Conservation (phyloP, 768 basidiomycete genomes). For the Collybia mongolica region DNA sequence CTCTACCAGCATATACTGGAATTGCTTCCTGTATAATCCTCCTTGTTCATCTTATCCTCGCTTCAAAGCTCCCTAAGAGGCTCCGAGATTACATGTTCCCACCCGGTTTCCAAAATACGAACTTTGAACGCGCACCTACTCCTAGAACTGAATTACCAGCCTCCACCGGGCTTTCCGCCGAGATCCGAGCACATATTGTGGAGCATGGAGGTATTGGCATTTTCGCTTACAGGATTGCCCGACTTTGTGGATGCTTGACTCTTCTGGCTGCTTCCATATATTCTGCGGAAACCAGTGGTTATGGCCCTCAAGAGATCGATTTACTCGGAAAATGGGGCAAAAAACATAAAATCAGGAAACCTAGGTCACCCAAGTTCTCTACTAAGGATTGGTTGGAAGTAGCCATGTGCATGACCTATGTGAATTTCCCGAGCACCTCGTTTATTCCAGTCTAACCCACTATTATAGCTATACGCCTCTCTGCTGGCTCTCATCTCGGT, state of each 20-base stretch:
- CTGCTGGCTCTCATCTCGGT: slow-evolving; percentile 41
- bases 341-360: slow-evolving; percentile 21
- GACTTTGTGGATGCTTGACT: slow-evolving; percentile 42
- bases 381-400: slow-evolving; percentile 28
- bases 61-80: slow-evolving; percentile 3
- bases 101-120: too few species aligned
- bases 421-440: slow-evolving; percentile 12
- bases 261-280: slow-evolving; percentile 52
- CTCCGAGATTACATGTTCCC: background rate
- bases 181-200: slow-evolving; percentile 36
- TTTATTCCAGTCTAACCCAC: background rate
- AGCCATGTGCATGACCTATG: slow-evolving; percentile 29
- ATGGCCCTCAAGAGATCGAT: background rate
- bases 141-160: too few species aligned
- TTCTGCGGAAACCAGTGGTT: slow-evolving; percentile 28
- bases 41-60: slow-evolving; percentile 11
- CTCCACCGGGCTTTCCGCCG: slow-evolving; percentile 16
- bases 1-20: slow-evolving; percentile 16
- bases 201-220: slow-evolving; percentile 45
- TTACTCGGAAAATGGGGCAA: slow-evolving; percentile 23
- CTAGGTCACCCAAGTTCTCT: slow-evolving; percentile 10
- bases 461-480: slow-evolving; percentile 40
- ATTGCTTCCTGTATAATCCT: slow-evolving; percentile 12
- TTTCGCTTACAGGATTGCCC: slow-evolving; percentile 44
- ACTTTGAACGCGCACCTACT: too few species aligned